These are phyloP conservation scores for Aspergillus brunneoviolaceus DNA, from an alignment of 2,329 filamentous ascomycete species.

Conservation along the genomic window DNA sequence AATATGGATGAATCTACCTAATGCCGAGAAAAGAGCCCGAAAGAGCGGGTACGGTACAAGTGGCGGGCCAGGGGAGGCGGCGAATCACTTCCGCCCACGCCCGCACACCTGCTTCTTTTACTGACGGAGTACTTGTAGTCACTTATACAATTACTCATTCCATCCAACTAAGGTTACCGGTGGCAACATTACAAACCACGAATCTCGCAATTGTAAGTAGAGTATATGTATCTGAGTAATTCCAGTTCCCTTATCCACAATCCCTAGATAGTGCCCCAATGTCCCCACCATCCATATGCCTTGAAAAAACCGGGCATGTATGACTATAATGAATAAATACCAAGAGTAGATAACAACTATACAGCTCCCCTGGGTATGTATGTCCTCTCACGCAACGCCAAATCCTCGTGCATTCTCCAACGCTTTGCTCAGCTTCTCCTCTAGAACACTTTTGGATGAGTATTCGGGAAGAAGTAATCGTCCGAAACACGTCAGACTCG, in stretches of 20 bases:
- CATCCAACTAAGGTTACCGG: too few species aligned
- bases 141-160: too few species aligned
- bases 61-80: slow-evolving; percentile 4
- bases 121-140: too few species aligned
- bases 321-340: neutral
- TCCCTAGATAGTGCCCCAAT: too few species aligned
- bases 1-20: neutral
- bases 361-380: slow-evolving; percentile 3
- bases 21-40: neutral
- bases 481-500: slow-evolving; percentile 90
- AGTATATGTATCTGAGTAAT: too few species aligned
- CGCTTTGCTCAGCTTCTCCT: slow-evolving; percentile 76
- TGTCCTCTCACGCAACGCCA: slow-evolving; percentile 64
- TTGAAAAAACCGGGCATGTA: neutral
- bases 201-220: too few species aligned
- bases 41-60: slow-evolving; percentile 5
- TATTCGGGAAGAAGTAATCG: slow-evolving; percentile 86
- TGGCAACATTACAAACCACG: too few species aligned
- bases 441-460: slow-evolving; percentile 65
- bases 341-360: neutral
- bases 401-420: slow-evolving; percentile 87
- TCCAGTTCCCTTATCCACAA: too few species aligned
- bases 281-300: neutral
- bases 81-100: neutral
- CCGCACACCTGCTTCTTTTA: neutral